These are phyloP conservation scores for Thyridium curvatum DNA, from an alignment of 2,329 filamentous ascomycete species.

Conservation along the genomic window DNA sequence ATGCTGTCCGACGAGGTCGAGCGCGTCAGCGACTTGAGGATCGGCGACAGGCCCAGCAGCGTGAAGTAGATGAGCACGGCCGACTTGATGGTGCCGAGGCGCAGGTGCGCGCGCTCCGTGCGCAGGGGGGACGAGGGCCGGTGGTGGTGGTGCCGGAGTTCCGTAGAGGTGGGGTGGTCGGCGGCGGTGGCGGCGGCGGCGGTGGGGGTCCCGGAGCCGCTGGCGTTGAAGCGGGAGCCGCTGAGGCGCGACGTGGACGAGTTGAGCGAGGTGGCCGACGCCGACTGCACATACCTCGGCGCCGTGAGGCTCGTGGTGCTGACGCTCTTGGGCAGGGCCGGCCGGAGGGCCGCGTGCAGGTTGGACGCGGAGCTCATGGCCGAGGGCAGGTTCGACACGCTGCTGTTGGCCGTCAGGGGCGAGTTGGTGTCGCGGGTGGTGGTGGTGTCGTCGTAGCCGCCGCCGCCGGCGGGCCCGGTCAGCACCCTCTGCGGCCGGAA, in stretches of 20 bases:
- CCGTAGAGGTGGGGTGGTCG: constrained; percentile 17
- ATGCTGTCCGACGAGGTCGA: constrained; percentile 93
- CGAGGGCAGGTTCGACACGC: constrained; percentile 22
- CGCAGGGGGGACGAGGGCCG: constrained; percentile 25
- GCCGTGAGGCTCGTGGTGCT: constrained; percentile 21
- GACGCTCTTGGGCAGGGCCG: constrained; percentile 11
- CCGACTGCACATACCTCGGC: constrained; percentile 40
- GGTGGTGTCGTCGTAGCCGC: constrained; percentile 7
- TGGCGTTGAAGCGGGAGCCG: constrained; percentile 8
- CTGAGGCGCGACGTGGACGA: constrained; percentile 29
- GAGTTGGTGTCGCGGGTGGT: constrained; percentile 1
- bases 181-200: constrained; percentile 9
- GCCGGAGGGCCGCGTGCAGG: constrained; percentile 15
- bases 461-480: constrained; percentile 14
- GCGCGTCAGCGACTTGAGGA: constrained; percentile 90
- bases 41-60: constrained; percentile 84
- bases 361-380: constrained; percentile 42
- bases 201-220: constrained; percentile 5
- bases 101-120: constrained; percentile 38
- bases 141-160: constrained; percentile 10
- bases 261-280: constrained; percentile 50
- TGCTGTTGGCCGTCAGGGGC: constrained; percentile 10
- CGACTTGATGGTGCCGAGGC: constrained; percentile 80
- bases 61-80: constrained; percentile 90
- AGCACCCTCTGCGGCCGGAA: not conserved